Conservation (phyloP, 306 rosid genomes). For the Dryas drummondii region DNA sequence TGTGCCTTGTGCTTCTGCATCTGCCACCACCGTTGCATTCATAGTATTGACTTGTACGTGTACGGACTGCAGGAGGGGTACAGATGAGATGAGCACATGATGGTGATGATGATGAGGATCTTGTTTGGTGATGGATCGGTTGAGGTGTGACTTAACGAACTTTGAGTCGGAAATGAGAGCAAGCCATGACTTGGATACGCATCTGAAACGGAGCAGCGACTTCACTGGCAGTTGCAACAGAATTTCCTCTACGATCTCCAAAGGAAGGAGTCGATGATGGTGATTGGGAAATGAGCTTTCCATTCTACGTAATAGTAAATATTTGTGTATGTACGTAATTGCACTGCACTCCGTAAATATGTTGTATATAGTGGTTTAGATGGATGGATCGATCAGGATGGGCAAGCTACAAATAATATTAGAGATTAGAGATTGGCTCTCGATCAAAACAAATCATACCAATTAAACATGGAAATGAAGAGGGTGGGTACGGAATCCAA, state of each 20-base stretch:
- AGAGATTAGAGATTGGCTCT: too few species aligned
- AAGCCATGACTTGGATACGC: conserved; percentile 23
- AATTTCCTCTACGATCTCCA: conserved; percentile 12
- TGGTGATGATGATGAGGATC: not conserved
- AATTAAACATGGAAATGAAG: too few species aligned
- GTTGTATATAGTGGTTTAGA: too few species aligned
- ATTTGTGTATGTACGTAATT: too few species aligned
- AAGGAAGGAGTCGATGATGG: conserved; percentile 5
- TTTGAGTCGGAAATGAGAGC: conserved; percentile 20
- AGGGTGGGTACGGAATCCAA: too few species aligned
- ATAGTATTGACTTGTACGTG: not conserved
- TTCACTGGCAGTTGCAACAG: conserved; percentile 24
- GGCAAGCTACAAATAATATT: too few species aligned
- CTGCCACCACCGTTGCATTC: not conserved
- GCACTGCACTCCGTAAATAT: too few species aligned
- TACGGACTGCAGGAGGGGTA: conserved; percentile 4
- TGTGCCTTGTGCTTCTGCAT: not conserved
- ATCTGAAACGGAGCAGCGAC: conserved; percentile 20
- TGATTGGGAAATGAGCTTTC: not conserved
- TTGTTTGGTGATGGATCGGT: conserved; percentile 8
- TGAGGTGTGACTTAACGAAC: conserved; percentile 18
- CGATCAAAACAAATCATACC: too few species aligned
- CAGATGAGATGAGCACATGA: conserved; percentile 12
- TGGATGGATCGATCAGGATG: too few species aligned
- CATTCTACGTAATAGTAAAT: not conserved